Percentiles rank a stretch among this genome's conserved stretches.
Conservation (phyloP, 163 green algal species). For the Scenedesmus sp. region DNA sequence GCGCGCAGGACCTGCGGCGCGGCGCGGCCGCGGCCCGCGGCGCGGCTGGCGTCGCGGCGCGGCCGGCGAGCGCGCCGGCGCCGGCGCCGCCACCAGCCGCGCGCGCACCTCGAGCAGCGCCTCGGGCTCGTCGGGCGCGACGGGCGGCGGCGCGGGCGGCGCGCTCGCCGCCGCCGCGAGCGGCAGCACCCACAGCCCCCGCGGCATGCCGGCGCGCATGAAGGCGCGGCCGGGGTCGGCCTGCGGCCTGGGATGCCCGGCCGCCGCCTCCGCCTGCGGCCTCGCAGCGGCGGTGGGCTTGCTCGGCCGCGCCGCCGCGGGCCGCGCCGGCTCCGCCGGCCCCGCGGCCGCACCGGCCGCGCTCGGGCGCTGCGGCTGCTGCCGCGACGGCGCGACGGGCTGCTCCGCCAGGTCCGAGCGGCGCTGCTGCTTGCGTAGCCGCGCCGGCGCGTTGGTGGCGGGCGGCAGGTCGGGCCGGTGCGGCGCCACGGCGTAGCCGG, state of each 20-base stretch:
- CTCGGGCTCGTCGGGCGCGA: constrained; percentile 22
- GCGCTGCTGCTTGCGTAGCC: neutral
- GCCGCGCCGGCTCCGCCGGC: too few species aligned
- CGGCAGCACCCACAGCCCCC: constrained; percentile 2
- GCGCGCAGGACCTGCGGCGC: constrained; percentile 23
- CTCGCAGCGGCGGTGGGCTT: too few species aligned
- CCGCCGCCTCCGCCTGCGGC: too few species aligned
- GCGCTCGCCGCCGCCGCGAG: neutral
- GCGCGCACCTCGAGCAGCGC: constrained; percentile 22
- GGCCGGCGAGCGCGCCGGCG: neutral
- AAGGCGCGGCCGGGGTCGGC: neutral
- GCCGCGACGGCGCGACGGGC: neutral
- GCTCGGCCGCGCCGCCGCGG: too few species aligned
- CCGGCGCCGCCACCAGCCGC: neutral
- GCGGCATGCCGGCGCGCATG: constrained; percentile 5
- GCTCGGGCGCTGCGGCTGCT: too few species aligned
- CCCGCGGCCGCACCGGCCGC: too few species aligned
- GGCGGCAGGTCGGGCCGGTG: neutral
- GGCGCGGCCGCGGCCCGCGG: neutral
- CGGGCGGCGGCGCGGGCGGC: neutral
- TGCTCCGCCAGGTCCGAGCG: neutral
- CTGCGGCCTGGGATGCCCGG: too few species aligned
- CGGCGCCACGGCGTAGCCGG: neutral
- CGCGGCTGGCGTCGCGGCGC: neutral
- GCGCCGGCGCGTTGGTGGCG: neutral